Evolutionary conservation across 106 monocot species (phyloP), one percentile per base, ranked within the genome.

Genomic region (Vanilla planifolia): DNA sequence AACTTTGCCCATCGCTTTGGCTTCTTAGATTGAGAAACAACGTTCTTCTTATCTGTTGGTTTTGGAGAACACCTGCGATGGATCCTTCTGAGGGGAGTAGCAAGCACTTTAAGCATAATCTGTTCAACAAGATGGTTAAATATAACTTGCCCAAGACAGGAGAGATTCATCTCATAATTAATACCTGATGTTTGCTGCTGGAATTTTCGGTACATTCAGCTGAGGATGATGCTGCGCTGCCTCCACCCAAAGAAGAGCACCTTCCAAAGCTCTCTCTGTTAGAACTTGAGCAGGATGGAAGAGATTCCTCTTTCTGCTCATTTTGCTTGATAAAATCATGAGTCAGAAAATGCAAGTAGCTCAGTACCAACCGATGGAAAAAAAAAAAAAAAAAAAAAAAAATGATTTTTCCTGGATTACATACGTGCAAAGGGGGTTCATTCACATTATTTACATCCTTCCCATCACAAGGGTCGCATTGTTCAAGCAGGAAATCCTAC

Each of bases 231-330:
- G 57, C 76, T 19, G 78, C 86, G 63, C 87, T 98, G 3, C 23
- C 57, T 28, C 52, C 83, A 48, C 86, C 87, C 60, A 98, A 66
- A 62, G 96, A 91, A 23, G 96, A 98, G 55, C 96, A 98, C 59
- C 91, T 78, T 39, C 96, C 96, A 87, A 87, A 91, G 43, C 96
- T 98, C 73, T 87, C 87, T 67, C 85, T 67, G 42, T 84, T 91
- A 19, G 96, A 98, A 37, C 96, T 91, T 27, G 87, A 77, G 64
- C 70, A 64, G 17, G 96, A 85, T 55, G 77, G 85, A n/a, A n/a
- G n/a, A 50, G 68, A 79, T 53, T 98, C 91, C 44, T 80, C 91
- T 73, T 67, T 72, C 64, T 64, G 72, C 50, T 24, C 73, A 57
- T 57, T 65, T 35, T 55, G 42, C 48, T 79, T 91, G 13, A 3